These are phyloP conservation scores for Zelonia costaricensis DNA, from an alignment of 208 protist genomes.

Conservation along the genomic window DNA sequence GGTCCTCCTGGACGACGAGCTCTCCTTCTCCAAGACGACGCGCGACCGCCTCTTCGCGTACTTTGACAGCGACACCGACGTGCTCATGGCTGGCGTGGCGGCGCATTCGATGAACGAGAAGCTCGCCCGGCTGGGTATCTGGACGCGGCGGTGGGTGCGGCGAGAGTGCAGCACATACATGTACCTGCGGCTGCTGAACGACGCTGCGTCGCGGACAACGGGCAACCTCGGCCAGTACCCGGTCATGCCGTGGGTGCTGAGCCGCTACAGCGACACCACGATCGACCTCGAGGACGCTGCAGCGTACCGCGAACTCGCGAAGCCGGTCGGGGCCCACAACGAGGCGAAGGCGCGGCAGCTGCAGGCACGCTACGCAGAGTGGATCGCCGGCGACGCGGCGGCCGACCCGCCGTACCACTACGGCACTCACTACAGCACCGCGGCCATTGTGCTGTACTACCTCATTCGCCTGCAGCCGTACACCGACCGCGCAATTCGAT, in stretches of 20 bases:
- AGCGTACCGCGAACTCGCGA: conserved; percentile 90
- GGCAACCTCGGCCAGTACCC: conserved; percentile 94
- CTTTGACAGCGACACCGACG: conserved; percentile 28
- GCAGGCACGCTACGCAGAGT: conserved; percentile 72
- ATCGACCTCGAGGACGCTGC: conserved; percentile 73
- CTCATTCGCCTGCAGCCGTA: conserved; percentile 97
- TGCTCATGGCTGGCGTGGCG: conserved; percentile 29
- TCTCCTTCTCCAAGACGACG: conserved; percentile 54
- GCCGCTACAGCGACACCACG: conserved; percentile 64
- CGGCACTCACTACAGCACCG: conserved; percentile 97
- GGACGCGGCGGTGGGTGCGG: conserved; percentile 72
- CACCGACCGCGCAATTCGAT: conserved; percentile 76
- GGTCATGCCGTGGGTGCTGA: conserved; percentile 94
- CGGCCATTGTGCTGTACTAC: conserved; percentile 95
- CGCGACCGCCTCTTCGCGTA: conserved; percentile 40
- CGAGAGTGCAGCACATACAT: conserved; percentile 88
- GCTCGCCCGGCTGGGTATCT: conserved; percentile 27
- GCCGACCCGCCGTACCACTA: conserved; percentile 94
- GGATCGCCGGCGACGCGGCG: conserved; percentile 44
- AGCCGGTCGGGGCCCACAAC: conserved; percentile 95
- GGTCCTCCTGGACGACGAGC: conserved; percentile 63
- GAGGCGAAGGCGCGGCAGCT: conserved; percentile 66
- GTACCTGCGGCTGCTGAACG: conserved; percentile 93
- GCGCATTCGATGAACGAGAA: conserved; percentile 47
- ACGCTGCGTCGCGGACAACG: conserved; percentile 83